Conservation (phyloP, 306 rosid species). For the Lotus japonicus region DNA sequence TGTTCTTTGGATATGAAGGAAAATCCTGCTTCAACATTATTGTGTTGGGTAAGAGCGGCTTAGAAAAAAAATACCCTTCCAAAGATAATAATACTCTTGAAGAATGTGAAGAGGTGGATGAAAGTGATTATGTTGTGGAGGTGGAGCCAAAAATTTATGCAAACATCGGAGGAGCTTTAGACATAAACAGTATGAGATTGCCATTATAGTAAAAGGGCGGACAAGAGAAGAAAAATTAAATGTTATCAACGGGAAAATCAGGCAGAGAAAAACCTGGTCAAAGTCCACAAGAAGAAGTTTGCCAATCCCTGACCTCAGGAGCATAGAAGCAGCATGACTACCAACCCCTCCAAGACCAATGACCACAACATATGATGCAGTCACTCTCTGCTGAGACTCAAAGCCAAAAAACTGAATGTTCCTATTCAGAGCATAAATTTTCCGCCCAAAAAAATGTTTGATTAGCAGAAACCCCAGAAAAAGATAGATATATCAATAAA, state of each 20-base stretch:
- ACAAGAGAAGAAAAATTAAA: neutral
- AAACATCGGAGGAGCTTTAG: neutral
- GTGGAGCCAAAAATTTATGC: no score
- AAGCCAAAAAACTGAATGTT: conserved; percentile 85
- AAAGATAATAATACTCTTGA: neutral
- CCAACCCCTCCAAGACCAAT: conserved; percentile 99
- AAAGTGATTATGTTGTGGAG: neutral
- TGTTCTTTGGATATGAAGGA: conserved; percentile 14
- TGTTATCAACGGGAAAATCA: neutral
- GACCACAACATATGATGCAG: conserved; percentile 80
- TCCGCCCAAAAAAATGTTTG: conserved; percentile 2
- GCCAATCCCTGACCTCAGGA: conserved; percentile 87
- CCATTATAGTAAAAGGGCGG: neutral
- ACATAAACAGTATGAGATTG: neutral
- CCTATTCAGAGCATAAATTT: conserved; percentile 39
- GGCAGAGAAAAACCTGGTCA: conserved; percentile 67
- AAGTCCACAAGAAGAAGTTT: conserved; percentile 95
- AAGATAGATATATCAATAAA: neutral
- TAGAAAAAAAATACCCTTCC: conserved; percentile 8
- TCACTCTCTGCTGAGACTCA: conserved; percentile 75
- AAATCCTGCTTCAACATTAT: neutral
- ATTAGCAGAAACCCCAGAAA: conserved; percentile 14
- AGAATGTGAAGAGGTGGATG: neutral
- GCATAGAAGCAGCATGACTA: conserved; percentile 96
- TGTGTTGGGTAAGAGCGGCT: neutral